Evolutionary conservation across 352 stramenopile species (phyloP), one percentile per base, ranked within the genome.

Genomic region (Phytopythium mirpurense): DNA sequence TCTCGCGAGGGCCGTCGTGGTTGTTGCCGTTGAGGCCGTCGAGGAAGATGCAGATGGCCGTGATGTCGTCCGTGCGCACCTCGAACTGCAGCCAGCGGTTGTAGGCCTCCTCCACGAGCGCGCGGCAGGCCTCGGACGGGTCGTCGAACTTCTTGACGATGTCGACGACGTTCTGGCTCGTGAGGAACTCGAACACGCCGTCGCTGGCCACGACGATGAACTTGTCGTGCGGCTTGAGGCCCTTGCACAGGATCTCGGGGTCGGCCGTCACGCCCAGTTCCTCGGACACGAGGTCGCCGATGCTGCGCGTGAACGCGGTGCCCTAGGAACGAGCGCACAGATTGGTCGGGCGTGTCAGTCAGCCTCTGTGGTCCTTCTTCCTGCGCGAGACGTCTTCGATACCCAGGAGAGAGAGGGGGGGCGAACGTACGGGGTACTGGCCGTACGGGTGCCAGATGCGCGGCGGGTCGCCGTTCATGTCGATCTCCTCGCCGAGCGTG

Each of bases 241-340:
- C 63, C 56, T 93, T 96, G 54, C 84, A 95, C 24, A 97, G 37
- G 48, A 97, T 94, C 57, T 98, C 91, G 10, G 94, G 94, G 60
- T 98, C 88, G 5, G 91, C 88, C 21, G 80, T 90, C 15, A 98
- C 90, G 18, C 94, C 94, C 32, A 98, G 68, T 32, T 93, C 74
- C 58, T 98, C 88, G 2, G 86, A 96, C 2, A 97, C 72, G 14
- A 93, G 77, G 78, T 99, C 97, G 21, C 97, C 97, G 32, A 99
- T 89, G 63, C 82, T 98, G 31, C 97, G 82, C n/a, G 96, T 99
- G 71, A 99, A 99, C 15, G 97, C 96, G 45, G 96, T 99, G 32
- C 97, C 97, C 80, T 90, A 57, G 11, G 8, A 14, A 27, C 40
- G 15, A n/a, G n/a, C n/a, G n/a, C n/a, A n/a, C n/a, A n/a, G n/a